Evolutionary conservation across 2,329 filamentous ascomycete genomes (phyloP).

Genomic region (Cladophialophora exuberans): DNA sequence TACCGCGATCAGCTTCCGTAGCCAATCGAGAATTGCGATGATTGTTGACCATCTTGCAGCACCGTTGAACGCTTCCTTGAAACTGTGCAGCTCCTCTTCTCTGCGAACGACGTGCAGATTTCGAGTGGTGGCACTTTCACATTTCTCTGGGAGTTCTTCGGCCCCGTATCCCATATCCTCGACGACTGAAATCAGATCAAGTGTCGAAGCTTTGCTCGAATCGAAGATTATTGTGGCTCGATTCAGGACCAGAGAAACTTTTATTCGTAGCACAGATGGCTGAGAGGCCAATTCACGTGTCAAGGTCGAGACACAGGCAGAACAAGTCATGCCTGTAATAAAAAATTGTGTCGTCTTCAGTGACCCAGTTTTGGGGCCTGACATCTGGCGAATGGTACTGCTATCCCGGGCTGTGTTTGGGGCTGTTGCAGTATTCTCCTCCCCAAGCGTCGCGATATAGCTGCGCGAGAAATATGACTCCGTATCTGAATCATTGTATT

Average conservation of each 20-base stretch:
- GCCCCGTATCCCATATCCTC: conserved; percentile 23
- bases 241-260: conserved; percentile 17
- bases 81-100: conserved; percentile 15
- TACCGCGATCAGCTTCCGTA: neutral
- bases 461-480: neutral
- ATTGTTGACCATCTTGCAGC: conserved; percentile 14
- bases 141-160: neutral
- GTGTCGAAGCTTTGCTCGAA: neutral
- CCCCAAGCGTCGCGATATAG: neutral
- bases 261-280: conserved; percentile 9
- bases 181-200: conserved; percentile 13
- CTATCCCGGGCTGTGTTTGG: neutral
- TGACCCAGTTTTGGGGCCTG: neutral
- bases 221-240: conserved; percentile 23
- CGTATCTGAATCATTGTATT: conserved; percentile 26
- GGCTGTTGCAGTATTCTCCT: neutral
- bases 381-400: neutral
- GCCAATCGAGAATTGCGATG: conserved; percentile 13
- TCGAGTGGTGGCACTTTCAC: conserved; percentile 5
- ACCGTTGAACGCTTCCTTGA: conserved; percentile 22
- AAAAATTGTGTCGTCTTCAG: conserved; percentile 5
- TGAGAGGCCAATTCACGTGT: conserved; percentile 6
- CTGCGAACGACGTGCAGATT: conserved; percentile 16
- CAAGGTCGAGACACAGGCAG: conserved; percentile 19
- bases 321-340: conserved; percentile 25